A percentile compares a stretch with the other conserved stretches of the same genome.
Evolutionary conservation across 2,329 filamentous ascomycete genomes (phyloP).

Genomic region (Myotisia sp.): DNA sequence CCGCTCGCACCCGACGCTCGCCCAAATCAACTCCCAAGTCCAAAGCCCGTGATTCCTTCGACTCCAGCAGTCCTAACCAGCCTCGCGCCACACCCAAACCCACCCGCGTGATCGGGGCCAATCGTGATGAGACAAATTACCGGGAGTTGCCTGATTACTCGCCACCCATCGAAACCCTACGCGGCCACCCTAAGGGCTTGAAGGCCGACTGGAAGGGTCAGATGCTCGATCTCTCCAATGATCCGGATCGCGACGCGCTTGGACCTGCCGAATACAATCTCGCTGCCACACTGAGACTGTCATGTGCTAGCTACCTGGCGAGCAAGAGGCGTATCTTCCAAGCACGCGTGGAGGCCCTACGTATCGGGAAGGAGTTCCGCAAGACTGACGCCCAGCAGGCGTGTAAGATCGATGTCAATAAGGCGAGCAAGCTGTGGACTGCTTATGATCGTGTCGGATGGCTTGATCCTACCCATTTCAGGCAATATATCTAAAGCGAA

Average conservation of each 20-base stretch:
- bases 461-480: constrained; percentile 47
- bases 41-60: constrained; percentile 26
- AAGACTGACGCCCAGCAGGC: constrained; percentile 93
- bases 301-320: constrained; percentile 76
- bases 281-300: constrained; percentile 65
- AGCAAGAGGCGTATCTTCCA: constrained; percentile 88
- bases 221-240: constrained; percentile 58
- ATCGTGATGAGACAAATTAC: constrained; percentile 73
- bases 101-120: constrained; percentile 39
- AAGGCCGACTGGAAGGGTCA: constrained; percentile 82
- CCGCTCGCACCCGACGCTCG: constrained; percentile 24
- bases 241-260: constrained; percentile 55
- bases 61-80: constrained; percentile 20
- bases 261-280: constrained; percentile 65
- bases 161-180: constrained; percentile 53
- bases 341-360: constrained; percentile 52
- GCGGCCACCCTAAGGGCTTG: constrained; percentile 52
- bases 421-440: constrained; percentile 82
- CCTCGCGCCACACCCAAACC: constrained; percentile 27
- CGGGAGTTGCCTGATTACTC: constrained; percentile 56
- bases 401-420: constrained; percentile 98
- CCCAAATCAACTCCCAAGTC: constrained; percentile 29
- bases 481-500: constrained; percentile 23
- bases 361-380: constrained; percentile 67
- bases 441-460: constrained; percentile 79